Percentiles rank a stretch among this genome's conserved stretches.
phyloP scores from a whole-genome alignment of 1,139 yeast species.

The Protomyces arabidopsidicola region DNA sequence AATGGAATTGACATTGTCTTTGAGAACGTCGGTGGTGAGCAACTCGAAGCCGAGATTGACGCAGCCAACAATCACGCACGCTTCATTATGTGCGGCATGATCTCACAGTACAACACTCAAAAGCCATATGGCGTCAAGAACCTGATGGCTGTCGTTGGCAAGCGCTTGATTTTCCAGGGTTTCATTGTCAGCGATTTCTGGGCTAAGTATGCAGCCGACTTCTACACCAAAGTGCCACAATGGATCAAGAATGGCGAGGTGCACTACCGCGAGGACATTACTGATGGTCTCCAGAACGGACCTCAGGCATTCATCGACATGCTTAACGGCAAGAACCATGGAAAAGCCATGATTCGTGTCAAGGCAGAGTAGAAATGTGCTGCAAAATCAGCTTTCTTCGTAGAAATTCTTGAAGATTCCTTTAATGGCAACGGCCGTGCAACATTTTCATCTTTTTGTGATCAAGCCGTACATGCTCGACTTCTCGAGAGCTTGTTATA shows the following conservation, averaged over 20 bases:
- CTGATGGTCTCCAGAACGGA: conserved; percentile 31
- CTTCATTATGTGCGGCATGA: conserved; percentile 59
- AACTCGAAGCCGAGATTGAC: conserved; percentile 48
- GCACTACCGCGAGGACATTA: conserved; percentile 29
- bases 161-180: conserved; percentile 33
- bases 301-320: conserved; percentile 30
- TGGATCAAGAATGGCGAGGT: conserved; percentile 29
- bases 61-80: conserved; percentile 46
- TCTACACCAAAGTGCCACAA: conserved; percentile 25
- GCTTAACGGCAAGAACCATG: conserved; percentile 33
- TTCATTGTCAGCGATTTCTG: conserved; percentile 33
- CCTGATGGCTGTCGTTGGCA: conserved; percentile 28
- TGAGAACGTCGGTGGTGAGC: conserved; percentile 55
- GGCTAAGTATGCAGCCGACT: conserved; percentile 21
- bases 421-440: too few species aligned
- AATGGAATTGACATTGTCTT: conserved; percentile 37
- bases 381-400: neutral
- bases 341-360: conserved; percentile 34
- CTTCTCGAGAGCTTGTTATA: too few species aligned
- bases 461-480: too few species aligned
- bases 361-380: conserved; percentile 32
- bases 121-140: conserved; percentile 32
- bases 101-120: conserved; percentile 55
- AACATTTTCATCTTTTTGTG: too few species aligned
- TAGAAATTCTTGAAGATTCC: too few species aligned